phyloP scores from a whole-genome alignment of 805 yeast genomes.

The Sugiyamaella americana region DNA sequence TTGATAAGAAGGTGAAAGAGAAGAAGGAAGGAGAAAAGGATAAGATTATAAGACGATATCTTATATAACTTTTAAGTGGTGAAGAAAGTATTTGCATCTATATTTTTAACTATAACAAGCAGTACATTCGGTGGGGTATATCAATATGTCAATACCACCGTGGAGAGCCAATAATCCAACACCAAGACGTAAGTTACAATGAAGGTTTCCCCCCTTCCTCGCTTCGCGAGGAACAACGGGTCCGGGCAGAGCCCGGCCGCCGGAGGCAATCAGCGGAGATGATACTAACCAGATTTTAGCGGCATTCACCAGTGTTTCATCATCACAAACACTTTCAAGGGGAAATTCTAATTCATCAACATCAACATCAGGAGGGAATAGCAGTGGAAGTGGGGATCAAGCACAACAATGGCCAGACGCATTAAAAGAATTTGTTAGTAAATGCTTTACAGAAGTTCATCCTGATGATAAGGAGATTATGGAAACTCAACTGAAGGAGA shows the following conservation, averaged over 20 bases:
- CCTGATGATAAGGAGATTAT: conserved; percentile 37
- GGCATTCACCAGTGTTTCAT: too few relatives aligned
- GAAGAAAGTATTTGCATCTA: too few relatives aligned
- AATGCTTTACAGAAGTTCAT: conserved; percentile 40
- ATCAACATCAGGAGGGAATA: too few relatives aligned
- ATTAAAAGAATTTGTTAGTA: conserved; percentile 45
- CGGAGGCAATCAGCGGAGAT: neutral
- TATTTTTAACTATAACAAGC: too few relatives aligned
- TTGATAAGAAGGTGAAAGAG: too few relatives aligned
- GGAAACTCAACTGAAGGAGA: conserved; percentile 44
- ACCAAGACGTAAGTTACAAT: neutral
- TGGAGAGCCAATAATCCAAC: conserved; percentile 13
- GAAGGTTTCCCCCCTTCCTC: neutral
- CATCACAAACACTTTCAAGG: too few relatives aligned
- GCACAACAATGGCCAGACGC: conserved; percentile 50
- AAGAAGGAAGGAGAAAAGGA: too few relatives aligned
- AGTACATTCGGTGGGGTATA: too few relatives aligned
- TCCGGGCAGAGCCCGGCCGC: neutral
- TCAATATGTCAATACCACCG: conserved; percentile 20
- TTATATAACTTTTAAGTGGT: too few relatives aligned
- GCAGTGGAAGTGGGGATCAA: conserved; percentile 2
- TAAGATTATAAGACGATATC: too few relatives aligned
- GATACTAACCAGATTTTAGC: too few relatives aligned
- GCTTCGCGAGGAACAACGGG: neutral
- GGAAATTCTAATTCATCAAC: too few relatives aligned